Base-by-base conservation (phyloP, 1,284 basidiomycete genomes). In the Pseudozyma pruni region DNA sequence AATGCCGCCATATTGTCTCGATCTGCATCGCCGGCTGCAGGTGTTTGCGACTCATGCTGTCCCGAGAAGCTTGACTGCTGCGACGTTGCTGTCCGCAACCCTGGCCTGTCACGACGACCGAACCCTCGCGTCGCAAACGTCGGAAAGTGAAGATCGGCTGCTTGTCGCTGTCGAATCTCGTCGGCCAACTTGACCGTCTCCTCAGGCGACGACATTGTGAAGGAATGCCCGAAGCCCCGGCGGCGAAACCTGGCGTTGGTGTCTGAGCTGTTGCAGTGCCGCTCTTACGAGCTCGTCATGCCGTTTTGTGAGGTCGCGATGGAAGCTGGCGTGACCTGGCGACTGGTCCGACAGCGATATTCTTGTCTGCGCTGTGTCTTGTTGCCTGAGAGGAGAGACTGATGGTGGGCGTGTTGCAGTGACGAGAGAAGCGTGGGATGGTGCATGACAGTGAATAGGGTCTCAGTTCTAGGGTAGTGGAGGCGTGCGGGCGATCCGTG, bases 131-230 rank as follows among this genome's bases (percentile, higher is more conserved):
- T 68, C 2, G 69, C 59, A 14, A 72, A 57, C 1, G 69, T 72
- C 0, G 64, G 64, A 22, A 68, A 68, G 29, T 53, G 64, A 13
- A 50, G 51, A 47, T 56, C 54, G 1, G 57, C 54, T 35, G 69
- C 69, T 23, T 72, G 69, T 20, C 69, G 33, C 31, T 72, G 43
- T 6, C 56, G 41, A 33, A 72, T 58, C 47, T 67, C 63, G 20
- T 52, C 33, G 7, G 69, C 59, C 16, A 72, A 53, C 48, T 68
- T 61, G 43, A 72, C 50, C 1, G 69, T 56, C 10, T 72, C 69
- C 39, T 72, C 47, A 9, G 69, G 64, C 5, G 69, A 72, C 4
- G 69, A 68, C 64, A 72, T 72, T 11, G 46, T 43, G 27, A n/a
- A n/a, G n/a, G n/a, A n/a, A n/a, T n/a, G n/a, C n/a, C n/a, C n/a